Conservation (phyloP, 192 early-diverging fungal species). For the Coemansia sp. region DNA sequence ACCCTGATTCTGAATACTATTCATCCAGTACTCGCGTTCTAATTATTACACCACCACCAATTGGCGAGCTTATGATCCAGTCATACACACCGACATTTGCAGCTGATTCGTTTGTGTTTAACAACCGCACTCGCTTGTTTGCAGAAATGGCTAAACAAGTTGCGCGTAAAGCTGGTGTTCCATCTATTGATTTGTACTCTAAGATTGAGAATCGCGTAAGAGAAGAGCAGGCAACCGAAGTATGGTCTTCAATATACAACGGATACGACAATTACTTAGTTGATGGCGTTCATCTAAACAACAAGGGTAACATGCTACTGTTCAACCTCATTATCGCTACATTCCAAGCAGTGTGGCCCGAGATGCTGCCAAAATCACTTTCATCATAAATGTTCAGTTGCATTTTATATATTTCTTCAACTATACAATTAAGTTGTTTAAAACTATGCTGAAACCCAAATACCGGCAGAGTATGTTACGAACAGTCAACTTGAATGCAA, state of each 20-base stretch:
- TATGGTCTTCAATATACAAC: constrained; percentile 1
- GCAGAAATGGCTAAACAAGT: constrained; percentile 48
- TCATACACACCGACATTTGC: neutral
- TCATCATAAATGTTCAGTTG: neutral
- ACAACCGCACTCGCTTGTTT: constrained; percentile 50
- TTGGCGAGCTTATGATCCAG: constrained; percentile 55
- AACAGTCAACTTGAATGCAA: too few relatives aligned
- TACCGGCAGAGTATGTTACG: too few relatives aligned
- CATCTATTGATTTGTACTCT: constrained; percentile 36
- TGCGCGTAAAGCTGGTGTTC: constrained; percentile 38
- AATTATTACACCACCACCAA: constrained; percentile 67
- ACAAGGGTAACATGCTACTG: constrained; percentile 53
- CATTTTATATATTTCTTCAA: neutral
- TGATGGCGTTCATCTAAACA: constrained; percentile 60
- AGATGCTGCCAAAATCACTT: constrained; percentile 6
- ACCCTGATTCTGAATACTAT: constrained; percentile 53
- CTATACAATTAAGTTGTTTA: neutral
- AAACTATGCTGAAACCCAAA: too few relatives aligned
- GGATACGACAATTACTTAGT: constrained; percentile 43
- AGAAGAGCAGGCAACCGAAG: neutral
- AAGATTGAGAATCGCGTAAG: constrained; percentile 27
- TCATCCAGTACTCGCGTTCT: constrained; percentile 62
- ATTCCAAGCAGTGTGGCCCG: constrained; percentile 16
- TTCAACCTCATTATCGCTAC: constrained; percentile 13
- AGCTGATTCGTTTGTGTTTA: neutral